Evolutionary conservation across 225 moss, liverwort and hornwort species (phyloP).

Genomic region (Straminergon stramineum): DNA sequence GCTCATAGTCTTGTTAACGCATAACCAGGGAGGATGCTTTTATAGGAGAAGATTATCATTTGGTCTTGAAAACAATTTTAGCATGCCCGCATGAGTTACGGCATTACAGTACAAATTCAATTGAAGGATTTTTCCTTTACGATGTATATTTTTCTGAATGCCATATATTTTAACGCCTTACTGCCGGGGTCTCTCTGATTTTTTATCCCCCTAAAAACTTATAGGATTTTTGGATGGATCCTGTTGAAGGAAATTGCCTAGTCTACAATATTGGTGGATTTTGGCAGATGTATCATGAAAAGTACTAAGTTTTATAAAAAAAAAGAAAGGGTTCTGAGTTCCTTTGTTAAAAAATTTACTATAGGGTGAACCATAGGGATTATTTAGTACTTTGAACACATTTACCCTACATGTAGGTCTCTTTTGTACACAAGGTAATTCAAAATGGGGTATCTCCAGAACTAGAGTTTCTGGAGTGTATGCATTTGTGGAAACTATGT

Average conservation of each 20-base stretch:
- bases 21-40: neutral
- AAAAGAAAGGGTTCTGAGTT: accelerated
- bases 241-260: neutral
- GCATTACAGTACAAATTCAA: neutral
- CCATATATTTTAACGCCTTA: neutral
- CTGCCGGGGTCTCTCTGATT: neutral
- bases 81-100: neutral
- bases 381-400: neutral
- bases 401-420: neutral
- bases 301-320: neutral
- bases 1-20: neutral
- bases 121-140: neutral
- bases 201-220: neutral
- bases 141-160: neutral
- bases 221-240: neutral
- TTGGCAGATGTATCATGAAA: neutral
- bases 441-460: neutral
- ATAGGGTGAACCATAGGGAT: accelerated
- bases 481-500: neutral
- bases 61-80: neutral
- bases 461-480: neutral
- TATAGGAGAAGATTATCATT: neutral
- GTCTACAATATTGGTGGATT: neutral
- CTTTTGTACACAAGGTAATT: neutral
- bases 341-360: neutral